Evolutionary conservation across 192 early-diverging fungal species (phyloP), one percentile per base, ranked within the genome.

Genomic region (Coemansia sp.): DNA sequence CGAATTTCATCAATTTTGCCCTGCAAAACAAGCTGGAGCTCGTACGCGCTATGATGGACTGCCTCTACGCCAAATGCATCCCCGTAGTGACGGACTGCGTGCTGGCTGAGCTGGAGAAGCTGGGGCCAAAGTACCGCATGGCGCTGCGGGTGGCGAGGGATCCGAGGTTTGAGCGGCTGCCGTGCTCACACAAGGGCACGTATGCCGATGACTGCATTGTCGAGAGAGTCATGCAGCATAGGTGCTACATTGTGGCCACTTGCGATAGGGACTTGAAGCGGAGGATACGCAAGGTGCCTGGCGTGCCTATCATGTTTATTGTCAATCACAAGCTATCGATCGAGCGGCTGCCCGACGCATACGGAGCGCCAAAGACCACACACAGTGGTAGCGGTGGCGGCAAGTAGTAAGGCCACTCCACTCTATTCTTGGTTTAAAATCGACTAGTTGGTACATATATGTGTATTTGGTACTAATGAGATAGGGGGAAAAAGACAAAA

Each of bases 151-250:
- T 95, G 26, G 97, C 97, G 1, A 86, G 97, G 13, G 97, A 99
- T 73, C 96, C 96, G n/a, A 84, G 97, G 45, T 99, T 99, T 71
- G 95, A 98, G 64, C 83, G 96, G 11, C 77, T 99, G 57, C 91
- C 94, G 16, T 98, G 97, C 80, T 88, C 94, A 51, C 97, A 99
- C 77, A 96, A 94, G 63, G 96, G 97, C 37, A 96, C 95, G 1
- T 99, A 99, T 86, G 97, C 97, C 10, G 97, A 99, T 86, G 97
- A 99, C 85, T 99, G 97, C 70, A 84, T 99, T 60, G 94, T 98
- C 3, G 86, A 96, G 58, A 82, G 97, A 11, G 85, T 98, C 31
- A 90, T 87, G 83, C 89, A 97, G 80, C 96, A 99, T 71, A 88
- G 90, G 68, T 96, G 94, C 84, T 99, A 96, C 68, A 96, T 99